Evolutionary conservation across 31 red algal species (phyloP).

Genomic region (Pterothamnion heteromorphum): DNA sequence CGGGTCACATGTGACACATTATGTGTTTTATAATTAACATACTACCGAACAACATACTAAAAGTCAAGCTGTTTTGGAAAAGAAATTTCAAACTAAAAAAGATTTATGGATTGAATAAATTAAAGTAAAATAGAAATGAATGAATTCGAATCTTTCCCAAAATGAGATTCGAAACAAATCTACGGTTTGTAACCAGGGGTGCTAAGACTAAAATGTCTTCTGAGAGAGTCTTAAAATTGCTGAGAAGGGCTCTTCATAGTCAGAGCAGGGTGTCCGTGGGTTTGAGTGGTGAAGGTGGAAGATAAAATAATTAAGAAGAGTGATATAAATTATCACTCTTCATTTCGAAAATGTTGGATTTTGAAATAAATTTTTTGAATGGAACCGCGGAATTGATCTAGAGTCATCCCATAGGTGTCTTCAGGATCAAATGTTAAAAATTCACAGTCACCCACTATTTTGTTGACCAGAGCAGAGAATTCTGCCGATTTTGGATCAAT

Average conservation of each 20-base stretch:
- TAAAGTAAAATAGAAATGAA: background rate
- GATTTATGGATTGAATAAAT: background rate
- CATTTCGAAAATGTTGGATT: too few species aligned
- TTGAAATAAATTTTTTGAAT: too few species aligned
- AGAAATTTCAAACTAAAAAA: background rate
- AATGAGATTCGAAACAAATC: slow-evolving; percentile 19
- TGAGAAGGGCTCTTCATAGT: background rate
- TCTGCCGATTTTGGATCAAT: slow-evolving; percentile 37
- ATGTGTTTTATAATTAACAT: too few species aligned
- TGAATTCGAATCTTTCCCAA: slow-evolving; percentile 20
- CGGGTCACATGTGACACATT: too few species aligned
- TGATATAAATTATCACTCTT: too few species aligned
- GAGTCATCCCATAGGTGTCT: slow-evolving; percentile 37
- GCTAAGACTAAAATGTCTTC: slow-evolving; percentile 20
- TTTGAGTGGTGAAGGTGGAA: too few species aligned
- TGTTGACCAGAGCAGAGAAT: slow-evolving; percentile 29
- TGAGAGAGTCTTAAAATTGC: slow-evolving; percentile 11
- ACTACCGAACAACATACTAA: slow-evolving; percentile 48
- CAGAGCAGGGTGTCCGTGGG: background rate
- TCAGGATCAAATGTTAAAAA: slow-evolving; percentile 44
- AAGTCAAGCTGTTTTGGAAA: background rate
- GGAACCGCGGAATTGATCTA: slow-evolving; percentile 29
- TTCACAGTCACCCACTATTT: slow-evolving; percentile 22
- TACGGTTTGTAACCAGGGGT: background rate
- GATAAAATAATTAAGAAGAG: too few species aligned